Percentiles rank a stretch among this genome's conserved stretches.
These are phyloP conservation scores for Pterulicium gracile DNA, from an alignment of 1,284 basidiomycete species.

Conservation along the genomic window DNA sequence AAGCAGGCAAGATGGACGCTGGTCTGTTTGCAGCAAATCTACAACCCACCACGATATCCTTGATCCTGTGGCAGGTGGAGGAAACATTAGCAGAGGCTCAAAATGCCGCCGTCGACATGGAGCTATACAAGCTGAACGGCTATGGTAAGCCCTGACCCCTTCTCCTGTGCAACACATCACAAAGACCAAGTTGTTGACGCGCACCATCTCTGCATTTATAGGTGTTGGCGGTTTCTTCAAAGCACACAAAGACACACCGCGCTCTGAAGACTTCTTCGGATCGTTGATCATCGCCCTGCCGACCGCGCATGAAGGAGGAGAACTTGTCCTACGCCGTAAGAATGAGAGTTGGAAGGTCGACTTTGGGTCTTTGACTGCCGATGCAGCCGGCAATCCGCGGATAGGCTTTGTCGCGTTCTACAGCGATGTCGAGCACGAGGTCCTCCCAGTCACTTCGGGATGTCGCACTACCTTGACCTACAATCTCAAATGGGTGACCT, in stretches of 20 bases:
- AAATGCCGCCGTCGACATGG: conserved; percentile 10
- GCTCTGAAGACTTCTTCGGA: conserved; percentile 29
- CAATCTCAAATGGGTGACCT: conserved; percentile 20
- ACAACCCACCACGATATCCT: conserved; percentile 13
- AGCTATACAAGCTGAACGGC: conserved; percentile 20
- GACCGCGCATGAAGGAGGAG: conserved; percentile 29
- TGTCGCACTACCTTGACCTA: conserved; percentile 30
- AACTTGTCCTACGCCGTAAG: conserved; percentile 22
- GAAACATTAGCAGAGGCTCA: conserved; percentile 6
- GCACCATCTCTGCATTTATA: conserved; percentile 8
- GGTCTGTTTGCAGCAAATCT: conserved; percentile 11
- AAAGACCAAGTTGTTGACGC: background rate
- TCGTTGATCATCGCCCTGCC: conserved; percentile 32
- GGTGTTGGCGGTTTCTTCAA: conserved; percentile 31
- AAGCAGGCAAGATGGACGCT: conserved; percentile 14
- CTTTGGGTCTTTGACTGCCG: conserved; percentile 14
- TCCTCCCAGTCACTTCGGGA: conserved; percentile 25
- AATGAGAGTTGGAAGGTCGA: conserved; percentile 23
- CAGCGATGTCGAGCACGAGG: conserved; percentile 34
- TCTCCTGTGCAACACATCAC: too few relatives aligned
- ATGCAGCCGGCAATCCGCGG: conserved; percentile 1
- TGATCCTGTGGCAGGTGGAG: conserved; percentile 11
- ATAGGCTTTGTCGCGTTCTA: conserved; percentile 28
- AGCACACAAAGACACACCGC: conserved; percentile 29
- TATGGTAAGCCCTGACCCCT: conserved; percentile 19